A percentile compares a stretch with the other conserved stretches of the same genome.
These are phyloP conservation scores for Allium fistulosum DNA, from an alignment of 106 monocot genomes.

Conservation along the genomic window DNA sequence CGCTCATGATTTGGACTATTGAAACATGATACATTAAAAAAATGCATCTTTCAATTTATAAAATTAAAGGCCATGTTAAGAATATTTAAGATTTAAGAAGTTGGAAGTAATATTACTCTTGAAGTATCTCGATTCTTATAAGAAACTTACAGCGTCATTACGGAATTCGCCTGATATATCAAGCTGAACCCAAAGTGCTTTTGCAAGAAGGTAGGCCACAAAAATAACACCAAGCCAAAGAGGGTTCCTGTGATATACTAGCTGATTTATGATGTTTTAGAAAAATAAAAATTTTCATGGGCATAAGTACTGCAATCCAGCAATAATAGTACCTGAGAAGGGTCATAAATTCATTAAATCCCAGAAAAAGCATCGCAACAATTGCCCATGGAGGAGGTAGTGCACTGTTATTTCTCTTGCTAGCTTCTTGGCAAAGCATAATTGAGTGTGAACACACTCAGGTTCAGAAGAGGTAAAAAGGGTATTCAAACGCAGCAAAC, in stretches of 20 bases:
- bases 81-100: too few relatives aligned
- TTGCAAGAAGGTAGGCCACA: slow-evolving; percentile 65
- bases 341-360: slow-evolving; percentile 96
- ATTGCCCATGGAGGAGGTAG: slow-evolving; percentile 97
- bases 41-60: too few relatives aligned
- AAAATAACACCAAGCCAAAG: slow-evolving; percentile 78
- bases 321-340: slow-evolving; percentile 53
- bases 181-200: slow-evolving; percentile 98
- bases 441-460: too few relatives aligned
- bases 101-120: too few relatives aligned
- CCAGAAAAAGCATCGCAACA: slow-evolving; percentile 67
- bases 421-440: slow-evolving; percentile 56
- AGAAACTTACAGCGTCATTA: slow-evolving; percentile 74
- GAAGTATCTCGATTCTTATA: too few relatives aligned
- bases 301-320: neutral
- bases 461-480: too few relatives aligned
- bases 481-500: too few relatives aligned
- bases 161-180: slow-evolving; percentile 71
- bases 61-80: too few relatives aligned
- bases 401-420: slow-evolving; percentile 87
- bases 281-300: neutral
- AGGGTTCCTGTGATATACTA: slow-evolving; percentile 55
- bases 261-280: neutral
- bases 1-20: too few relatives aligned
- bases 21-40: too few relatives aligned